Base-by-base conservation (phyloP, 495 filamentous ascomycete species). In the Hapsidospora chrysogenum region DNA sequence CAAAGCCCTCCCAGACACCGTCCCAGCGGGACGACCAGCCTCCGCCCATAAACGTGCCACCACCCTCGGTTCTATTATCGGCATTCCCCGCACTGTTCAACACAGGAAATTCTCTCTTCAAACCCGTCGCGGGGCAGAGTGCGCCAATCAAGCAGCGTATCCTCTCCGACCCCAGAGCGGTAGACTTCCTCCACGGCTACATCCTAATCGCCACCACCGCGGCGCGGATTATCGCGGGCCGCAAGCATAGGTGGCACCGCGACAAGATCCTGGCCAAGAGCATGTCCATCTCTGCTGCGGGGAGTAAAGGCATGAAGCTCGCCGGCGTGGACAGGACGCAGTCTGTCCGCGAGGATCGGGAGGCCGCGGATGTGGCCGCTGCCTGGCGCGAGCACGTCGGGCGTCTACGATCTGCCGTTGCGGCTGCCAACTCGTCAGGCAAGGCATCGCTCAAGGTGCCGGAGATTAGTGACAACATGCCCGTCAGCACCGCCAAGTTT, bases 21-120 rank as follows among this genome's bases (percentile, higher is more conserved):
- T 33, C 39, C 18, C 29, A 29, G 37, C 17, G 9, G 36, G 44
- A 51, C 25, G 44, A 51, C 19, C 47, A 52, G 16, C 52, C 61
- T 22, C 81, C 84, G 4, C 85, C 85, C 36, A 82, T 77, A 7
- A 93, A 92, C 51, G 72, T 94, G 3, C 87, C 89, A 14, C 85
- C 89, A 2, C 92, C 92, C 6, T 78, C 80, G 11, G 60, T 89
- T 31, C 60, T 96, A 4, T 64, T 97, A 17, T 66, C 81, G 23
- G 51, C 84, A 8, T 81, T 94, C 47, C 70, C 80, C 17, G 52
- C 63, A 9, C 49, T 83, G 4, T 66, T 89, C 41, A 62, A 73
- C 15, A 55, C 72, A 6, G 64, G 69, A 17, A 53, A 60, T 30
- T 46, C 53, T 2, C 52, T 82, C 10, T 66, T 80, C 41, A 62